Evolutionary conservation across 306 rosid species (phyloP).

Genomic region (Lathyrus aphaca): DNA sequence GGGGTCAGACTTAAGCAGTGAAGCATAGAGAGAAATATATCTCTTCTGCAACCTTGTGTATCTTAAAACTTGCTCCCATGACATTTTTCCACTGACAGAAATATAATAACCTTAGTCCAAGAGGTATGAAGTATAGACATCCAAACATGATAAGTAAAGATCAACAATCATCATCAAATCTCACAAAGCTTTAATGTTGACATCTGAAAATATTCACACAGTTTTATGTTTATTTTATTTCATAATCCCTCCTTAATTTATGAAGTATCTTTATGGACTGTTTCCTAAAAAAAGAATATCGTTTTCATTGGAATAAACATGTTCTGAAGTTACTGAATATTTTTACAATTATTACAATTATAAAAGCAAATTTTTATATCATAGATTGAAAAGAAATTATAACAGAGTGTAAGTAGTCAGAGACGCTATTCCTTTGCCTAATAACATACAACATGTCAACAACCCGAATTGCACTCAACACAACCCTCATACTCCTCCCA

Average conservation of each 20-base stretch:
- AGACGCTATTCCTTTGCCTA: no score
- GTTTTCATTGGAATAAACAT: background rate
- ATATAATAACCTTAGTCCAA: slow-evolving; percentile 36
- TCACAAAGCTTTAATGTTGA: slow-evolving; percentile 32
- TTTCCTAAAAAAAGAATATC: background rate
- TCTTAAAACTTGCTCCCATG: slow-evolving; percentile 96
- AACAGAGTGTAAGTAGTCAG: background rate
- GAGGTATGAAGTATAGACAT: slow-evolving; percentile 15
- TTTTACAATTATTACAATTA: background rate
- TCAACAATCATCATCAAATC: slow-evolving; percentile 21
- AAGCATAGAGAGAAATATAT: slow-evolving; percentile 83
- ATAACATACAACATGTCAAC: no score
- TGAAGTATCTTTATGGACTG: background rate
- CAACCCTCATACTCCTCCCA: no score
- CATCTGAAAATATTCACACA: slow-evolving; percentile 8
- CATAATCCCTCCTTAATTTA: background rate
- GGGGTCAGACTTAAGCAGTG: slow-evolving; percentile 85
- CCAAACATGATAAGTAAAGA: slow-evolving; percentile 34
- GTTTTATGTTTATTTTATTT: background rate
- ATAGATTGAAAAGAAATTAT: background rate
- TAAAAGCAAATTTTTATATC: no score
- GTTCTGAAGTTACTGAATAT: background rate
- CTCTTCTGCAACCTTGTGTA: slow-evolving; percentile 79
- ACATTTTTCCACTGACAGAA: slow-evolving; percentile 86
- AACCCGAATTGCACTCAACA: no score